phyloP scores from a whole-genome alignment of 305 asterid genomes.

The Fraxinus xanthoxyloides region DNA sequence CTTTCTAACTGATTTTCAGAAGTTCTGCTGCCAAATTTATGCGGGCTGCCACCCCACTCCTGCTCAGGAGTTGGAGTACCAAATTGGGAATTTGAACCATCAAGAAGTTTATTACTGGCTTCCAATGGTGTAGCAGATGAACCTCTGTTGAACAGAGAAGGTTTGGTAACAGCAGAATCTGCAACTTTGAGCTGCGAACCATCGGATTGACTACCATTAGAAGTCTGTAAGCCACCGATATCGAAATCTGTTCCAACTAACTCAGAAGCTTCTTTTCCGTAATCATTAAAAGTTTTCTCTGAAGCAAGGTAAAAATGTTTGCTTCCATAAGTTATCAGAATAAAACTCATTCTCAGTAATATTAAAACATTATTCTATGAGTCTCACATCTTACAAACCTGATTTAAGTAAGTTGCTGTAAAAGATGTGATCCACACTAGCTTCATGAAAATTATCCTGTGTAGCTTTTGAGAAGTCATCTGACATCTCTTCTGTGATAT shows the following conservation, averaged over 20 bases:
- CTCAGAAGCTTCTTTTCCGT: constrained; percentile 37
- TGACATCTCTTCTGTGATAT: constrained; percentile 35
- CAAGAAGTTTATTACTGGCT: constrained; percentile 36
- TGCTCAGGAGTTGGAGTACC: constrained; percentile 43
- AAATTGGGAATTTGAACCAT: constrained; percentile 41
- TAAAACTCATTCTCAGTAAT: constrained; percentile 6
- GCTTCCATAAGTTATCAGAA: constrained; percentile 19
- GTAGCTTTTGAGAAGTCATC: constrained; percentile 33
- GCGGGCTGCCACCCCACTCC: constrained; percentile 45
- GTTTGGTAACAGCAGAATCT: constrained; percentile 35
- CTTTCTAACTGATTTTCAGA: constrained; percentile 47
- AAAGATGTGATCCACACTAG: constrained; percentile 31
- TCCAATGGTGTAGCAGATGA: constrained; percentile 33
- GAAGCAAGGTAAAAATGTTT: constrained; percentile 11
- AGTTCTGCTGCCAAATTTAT: constrained; percentile 37
- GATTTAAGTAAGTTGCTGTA: constrained; percentile 28
- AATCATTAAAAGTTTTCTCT: constrained; percentile 39
- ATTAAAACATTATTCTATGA: constrained; percentile 5
- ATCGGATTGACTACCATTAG: constrained; percentile 40
- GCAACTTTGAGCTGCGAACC: constrained; percentile 32
- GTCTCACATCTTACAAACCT: constrained; percentile 35
- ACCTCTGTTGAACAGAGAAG: constrained; percentile 33
- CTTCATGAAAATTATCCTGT: constrained; percentile 31
- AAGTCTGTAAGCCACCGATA: constrained; percentile 28
- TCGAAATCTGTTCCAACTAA: constrained; percentile 28